Evolutionary conservation across 2,329 filamentous ascomycete genomes (phyloP).

Genomic region (Microdochium paspali): DNA sequence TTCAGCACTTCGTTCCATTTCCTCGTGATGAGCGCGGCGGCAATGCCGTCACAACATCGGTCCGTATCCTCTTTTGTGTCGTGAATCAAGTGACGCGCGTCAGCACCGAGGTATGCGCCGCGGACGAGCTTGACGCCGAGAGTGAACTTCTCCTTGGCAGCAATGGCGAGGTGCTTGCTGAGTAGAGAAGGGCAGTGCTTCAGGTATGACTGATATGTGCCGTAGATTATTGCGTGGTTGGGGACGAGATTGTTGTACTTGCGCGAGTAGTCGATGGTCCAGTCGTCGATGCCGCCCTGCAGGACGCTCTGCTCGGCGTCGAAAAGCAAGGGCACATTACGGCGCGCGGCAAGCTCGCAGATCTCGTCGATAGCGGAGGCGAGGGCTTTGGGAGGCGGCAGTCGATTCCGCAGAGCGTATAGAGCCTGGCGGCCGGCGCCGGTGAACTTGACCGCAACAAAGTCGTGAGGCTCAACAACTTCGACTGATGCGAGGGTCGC

Average conservation of each 20-base stretch:
- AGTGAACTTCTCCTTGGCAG: conserved; percentile 50
- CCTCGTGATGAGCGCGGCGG: conserved; percentile 55
- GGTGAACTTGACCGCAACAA: conserved; percentile 67
- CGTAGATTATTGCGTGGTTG: conserved; percentile 63
- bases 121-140: conserved; percentile 69
- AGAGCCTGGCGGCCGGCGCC: conserved; percentile 71
- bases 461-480: conserved; percentile 61
- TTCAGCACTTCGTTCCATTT: conserved; percentile 48
- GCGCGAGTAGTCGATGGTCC: conserved; percentile 68
- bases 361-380: conserved; percentile 62
- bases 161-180: conserved; percentile 47
- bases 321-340: conserved; percentile 67
- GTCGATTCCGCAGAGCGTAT: conserved; percentile 51
- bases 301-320: conserved; percentile 78
- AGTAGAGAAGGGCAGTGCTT: conserved; percentile 51
- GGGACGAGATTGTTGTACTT: conserved; percentile 55
- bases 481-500: conserved; percentile 67
- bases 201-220: conserved; percentile 71
- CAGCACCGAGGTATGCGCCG: conserved; percentile 63
- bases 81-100: conserved; percentile 61
- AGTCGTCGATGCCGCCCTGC: conserved; percentile 71
- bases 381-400: conserved; percentile 55
- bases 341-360: conserved; percentile 60
- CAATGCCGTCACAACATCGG: conserved; percentile 61
- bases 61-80: conserved; percentile 66